A percentile compares a stretch with the other conserved stretches of the same genome.
Evolutionary conservation across 2,329 filamentous ascomycete genomes (phyloP).

Genomic region (Ophiosphaerella korrae): DNA sequence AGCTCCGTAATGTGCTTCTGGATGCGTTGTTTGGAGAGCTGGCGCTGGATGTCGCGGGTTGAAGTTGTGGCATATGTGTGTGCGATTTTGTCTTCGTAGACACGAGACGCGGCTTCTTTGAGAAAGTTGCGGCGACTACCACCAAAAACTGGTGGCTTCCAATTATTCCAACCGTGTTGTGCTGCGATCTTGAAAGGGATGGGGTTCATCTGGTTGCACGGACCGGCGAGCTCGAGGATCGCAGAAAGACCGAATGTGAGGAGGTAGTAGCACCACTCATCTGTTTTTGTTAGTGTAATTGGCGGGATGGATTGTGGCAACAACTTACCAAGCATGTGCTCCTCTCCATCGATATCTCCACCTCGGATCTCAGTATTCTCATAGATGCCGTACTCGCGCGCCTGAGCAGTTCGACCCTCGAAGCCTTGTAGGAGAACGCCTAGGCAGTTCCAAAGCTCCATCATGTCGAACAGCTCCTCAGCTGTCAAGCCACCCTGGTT

Average conservation of each 20-base stretch:
- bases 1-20: constrained; percentile 52
- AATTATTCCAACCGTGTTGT: constrained; percentile 61
- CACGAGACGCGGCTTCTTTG: constrained; percentile 63
- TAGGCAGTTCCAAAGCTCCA: constrained; percentile 67
- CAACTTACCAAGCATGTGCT: constrained; percentile 56
- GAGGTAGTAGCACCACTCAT: constrained; percentile 67
- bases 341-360: constrained; percentile 58
- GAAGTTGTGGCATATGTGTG: constrained; percentile 41
- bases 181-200: constrained; percentile 60
- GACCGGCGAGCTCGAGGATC: constrained; percentile 57
- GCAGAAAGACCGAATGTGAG: constrained; percentile 63
- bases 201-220: constrained; percentile 41
- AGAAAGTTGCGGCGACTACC: constrained; percentile 62
- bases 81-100: constrained; percentile 61
- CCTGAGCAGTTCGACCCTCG: constrained; percentile 60
- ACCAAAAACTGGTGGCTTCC: constrained; percentile 55
- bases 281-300: constrained; percentile 40
- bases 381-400: constrained; percentile 62
- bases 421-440: constrained; percentile 61
- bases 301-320: neutral
- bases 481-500: constrained; percentile 61
- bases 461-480: constrained; percentile 66
- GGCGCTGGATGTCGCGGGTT: constrained; percentile 44
- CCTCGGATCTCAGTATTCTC: constrained; percentile 53
- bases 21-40: constrained; percentile 50